Evolutionary conservation across 352 stramenopile genomes (phyloP).

Genomic region (Globisporangium recalcitrans): DNA sequence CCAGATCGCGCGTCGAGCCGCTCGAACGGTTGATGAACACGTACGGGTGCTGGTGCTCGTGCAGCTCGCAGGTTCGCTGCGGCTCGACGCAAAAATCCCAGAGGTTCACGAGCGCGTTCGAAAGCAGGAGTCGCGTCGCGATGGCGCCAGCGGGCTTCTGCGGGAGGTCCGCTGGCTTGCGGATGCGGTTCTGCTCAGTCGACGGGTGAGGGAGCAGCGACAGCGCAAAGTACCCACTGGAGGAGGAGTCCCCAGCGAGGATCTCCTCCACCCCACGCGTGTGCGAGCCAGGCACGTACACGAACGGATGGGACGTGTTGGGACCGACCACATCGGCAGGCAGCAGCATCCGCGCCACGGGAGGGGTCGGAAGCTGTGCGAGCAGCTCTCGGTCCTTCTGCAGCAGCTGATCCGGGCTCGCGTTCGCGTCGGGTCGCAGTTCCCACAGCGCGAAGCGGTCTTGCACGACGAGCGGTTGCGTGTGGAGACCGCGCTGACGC

Average conservation of each 20-base stretch:
- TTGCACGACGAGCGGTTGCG: constrained; percentile 11
- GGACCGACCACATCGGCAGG: constrained; percentile 11
- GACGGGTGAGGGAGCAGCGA: constrained; percentile 9
- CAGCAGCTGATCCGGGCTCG: constrained; percentile 13
- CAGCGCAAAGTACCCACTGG: constrained; percentile 12
- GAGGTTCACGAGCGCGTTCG: constrained; percentile 29
- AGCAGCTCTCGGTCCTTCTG: constrained; percentile 21
- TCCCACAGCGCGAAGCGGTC: constrained; percentile 36
- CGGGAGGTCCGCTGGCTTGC: not conserved
- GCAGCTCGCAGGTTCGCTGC: constrained; percentile 24
- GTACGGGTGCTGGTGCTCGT: constrained; percentile 35
- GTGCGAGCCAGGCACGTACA: constrained; percentile 3
- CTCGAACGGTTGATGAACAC: constrained; percentile 38
- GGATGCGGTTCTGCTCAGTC: not conserved
- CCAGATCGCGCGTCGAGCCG: constrained; percentile 26
- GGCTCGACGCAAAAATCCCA: constrained; percentile 37
- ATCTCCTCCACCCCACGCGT: not conserved
- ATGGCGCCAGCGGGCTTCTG: constrained; percentile 15
- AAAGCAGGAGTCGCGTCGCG: constrained; percentile 29
- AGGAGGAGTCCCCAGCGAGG: not conserved
- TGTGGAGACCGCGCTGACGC: not conserved
- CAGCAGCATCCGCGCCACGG: constrained; percentile 29
- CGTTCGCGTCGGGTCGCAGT: constrained; percentile 9
- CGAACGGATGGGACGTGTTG: not conserved
- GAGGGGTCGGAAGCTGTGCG: constrained; percentile 11